Conservation (phyloP, 768 basidiomycete genomes). For the Lactifluus hygrophoroides region DNA sequence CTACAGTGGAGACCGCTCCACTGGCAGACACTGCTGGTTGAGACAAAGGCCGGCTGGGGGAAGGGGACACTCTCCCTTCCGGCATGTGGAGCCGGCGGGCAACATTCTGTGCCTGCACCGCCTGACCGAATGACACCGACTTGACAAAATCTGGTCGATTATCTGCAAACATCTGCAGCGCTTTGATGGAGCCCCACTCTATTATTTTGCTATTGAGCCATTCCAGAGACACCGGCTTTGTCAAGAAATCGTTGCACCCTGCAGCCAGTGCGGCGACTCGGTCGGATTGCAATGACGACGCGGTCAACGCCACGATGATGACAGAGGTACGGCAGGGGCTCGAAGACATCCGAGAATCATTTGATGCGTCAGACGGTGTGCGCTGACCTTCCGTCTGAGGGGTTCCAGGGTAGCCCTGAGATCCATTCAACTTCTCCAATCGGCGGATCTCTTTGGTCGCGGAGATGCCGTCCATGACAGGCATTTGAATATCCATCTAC, state of each 20-base stretch:
- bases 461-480: constrained; percentile 96
- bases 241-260: constrained; percentile 97
- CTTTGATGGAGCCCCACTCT: constrained; percentile 98
- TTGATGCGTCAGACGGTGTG: constrained; percentile 48
- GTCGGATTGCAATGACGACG: constrained; percentile 90
- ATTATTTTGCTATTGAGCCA: constrained; percentile 99
- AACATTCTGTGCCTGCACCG: constrained; percentile 39
- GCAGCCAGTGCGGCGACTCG: constrained; percentile 96
- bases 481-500: constrained; percentile 99
- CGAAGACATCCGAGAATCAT: constrained; percentile 38
- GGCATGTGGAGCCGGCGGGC: constrained; percentile 43
- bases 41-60: constrained; percentile 34
- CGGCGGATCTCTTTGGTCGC: constrained; percentile 94
- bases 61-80: constrained; percentile 36
- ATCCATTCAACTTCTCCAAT: constrained; percentile 60
- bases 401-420: constrained; percentile 60
- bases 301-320: constrained; percentile 98
- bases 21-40: constrained; percentile 13
- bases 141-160: constrained; percentile 52
- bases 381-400: constrained; percentile 48
- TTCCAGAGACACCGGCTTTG: constrained; percentile 88
- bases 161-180: constrained; percentile 88
- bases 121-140: constrained; percentile 39
- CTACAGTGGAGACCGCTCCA: constrained; percentile 6
- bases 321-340: constrained; percentile 86